phyloP scores from a whole-genome alignment of 2,329 filamentous ascomycete species.

The Aspergillus pseudotamarii region DNA sequence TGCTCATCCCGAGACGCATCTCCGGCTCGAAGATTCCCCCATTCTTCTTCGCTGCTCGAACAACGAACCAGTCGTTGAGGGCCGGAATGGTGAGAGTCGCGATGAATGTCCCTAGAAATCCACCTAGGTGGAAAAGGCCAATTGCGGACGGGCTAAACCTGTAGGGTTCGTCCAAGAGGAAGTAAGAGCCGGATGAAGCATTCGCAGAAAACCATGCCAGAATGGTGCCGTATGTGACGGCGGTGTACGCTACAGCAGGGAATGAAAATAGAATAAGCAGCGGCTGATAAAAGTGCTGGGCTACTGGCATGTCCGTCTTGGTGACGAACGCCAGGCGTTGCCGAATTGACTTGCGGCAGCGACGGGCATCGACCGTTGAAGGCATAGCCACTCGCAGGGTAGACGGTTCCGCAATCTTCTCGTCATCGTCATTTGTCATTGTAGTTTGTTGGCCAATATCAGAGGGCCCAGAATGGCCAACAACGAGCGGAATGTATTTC shows the following conservation, averaged over 20 bases:
- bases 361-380: not conserved
- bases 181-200: constrained; percentile 37
- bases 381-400: not conserved
- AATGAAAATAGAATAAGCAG: constrained; percentile 35
- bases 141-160: constrained; percentile 42
- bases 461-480: not conserved
- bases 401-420: not conserved
- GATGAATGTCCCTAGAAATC: constrained; percentile 44
- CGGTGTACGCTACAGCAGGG: constrained; percentile 54
- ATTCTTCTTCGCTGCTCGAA: constrained; percentile 40
- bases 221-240: constrained; percentile 42
- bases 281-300: constrained; percentile 34
- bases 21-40: constrained; percentile 49
- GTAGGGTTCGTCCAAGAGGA: constrained; percentile 43
- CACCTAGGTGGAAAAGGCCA: constrained; percentile 42
- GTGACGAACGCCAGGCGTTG: constrained; percentile 44
- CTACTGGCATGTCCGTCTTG: constrained; percentile 17
- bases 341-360: constrained; percentile 35
- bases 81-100: constrained; percentile 38
- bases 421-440: not conserved
- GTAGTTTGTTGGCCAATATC: too few relatives aligned
- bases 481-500: constrained; percentile 21
- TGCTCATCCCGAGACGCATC: constrained; percentile 43
- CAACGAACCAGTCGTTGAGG: constrained; percentile 40
- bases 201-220: constrained; percentile 44